Evolutionary conservation across 2,329 filamentous ascomycete species (phyloP).

Genomic region (Didymella glomerata): DNA sequence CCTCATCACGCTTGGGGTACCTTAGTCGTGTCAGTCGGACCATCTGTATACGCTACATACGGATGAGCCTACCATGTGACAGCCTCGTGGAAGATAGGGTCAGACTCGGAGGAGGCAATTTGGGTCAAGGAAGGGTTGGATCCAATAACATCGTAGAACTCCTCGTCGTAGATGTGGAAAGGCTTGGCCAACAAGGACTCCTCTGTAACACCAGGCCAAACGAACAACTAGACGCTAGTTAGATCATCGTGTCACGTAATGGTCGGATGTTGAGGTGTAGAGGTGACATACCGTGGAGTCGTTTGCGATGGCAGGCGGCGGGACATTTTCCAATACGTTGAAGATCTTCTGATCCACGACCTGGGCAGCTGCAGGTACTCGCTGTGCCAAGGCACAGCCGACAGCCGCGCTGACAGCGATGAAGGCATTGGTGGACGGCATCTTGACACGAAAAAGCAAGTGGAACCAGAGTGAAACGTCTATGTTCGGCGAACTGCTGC

Average conservation of each 20-base stretch:
- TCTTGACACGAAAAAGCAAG: slow-evolving; percentile 12
- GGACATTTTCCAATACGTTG: slow-evolving; percentile 32
- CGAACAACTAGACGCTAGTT: slow-evolving; percentile 25
- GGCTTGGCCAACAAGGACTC: slow-evolving; percentile 34
- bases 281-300: slow-evolving; percentile 29
- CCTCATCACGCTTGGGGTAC: slow-evolving; percentile 32
- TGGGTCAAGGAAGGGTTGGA: slow-evolving; percentile 32
- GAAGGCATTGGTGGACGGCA: slow-evolving; percentile 22
- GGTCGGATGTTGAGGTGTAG: neutral
- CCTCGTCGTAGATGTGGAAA: slow-evolving; percentile 39
- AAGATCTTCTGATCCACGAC: slow-evolving; percentile 34
- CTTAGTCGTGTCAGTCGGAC: slow-evolving; percentile 4
- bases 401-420: slow-evolving; percentile 22
- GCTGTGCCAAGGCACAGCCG: slow-evolving; percentile 26
- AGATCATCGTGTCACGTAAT: slow-evolving; percentile 8
- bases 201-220: slow-evolving; percentile 33
- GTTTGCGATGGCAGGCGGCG: slow-evolving; percentile 31
- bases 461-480: slow-evolving; percentile 14
- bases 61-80: slow-evolving; percentile 30
- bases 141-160: slow-evolving; percentile 39
- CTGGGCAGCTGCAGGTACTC: slow-evolving; percentile 33
- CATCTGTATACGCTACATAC: neutral
- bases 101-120: slow-evolving; percentile 34
- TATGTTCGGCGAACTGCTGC: neutral
- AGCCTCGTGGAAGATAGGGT: slow-evolving; percentile 38